Evolutionary conservation across 2,329 filamentous ascomycete species (phyloP).

Genomic region (Talaromyces sp.): DNA sequence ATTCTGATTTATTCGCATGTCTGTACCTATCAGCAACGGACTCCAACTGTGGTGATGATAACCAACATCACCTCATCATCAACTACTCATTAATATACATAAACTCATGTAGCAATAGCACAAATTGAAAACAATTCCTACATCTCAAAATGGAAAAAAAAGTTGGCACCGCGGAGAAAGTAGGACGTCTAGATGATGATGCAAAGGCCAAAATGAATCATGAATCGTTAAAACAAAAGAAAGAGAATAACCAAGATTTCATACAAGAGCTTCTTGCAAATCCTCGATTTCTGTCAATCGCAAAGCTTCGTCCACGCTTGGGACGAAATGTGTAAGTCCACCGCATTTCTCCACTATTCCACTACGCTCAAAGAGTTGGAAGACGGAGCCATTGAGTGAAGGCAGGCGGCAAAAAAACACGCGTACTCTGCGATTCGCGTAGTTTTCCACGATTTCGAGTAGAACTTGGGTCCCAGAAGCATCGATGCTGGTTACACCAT

Average conservation of each 20-base stretch:
- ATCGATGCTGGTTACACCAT: conserved; percentile 92
- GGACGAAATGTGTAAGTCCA: conserved; percentile 71
- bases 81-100: neutral
- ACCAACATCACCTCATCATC: neutral
- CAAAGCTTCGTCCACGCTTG: conserved; percentile 78
- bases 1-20: too few relatives aligned
- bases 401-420: conserved; percentile 54
- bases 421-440: conserved; percentile 66
- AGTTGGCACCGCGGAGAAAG: neutral
- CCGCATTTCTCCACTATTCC: conserved; percentile 83
- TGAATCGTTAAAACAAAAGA: neutral
- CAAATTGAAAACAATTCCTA: neutral
- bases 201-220: neutral
- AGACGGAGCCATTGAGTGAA: conserved; percentile 53
- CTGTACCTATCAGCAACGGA: neutral
- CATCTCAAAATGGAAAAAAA: neutral
- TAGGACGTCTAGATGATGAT: neutral
- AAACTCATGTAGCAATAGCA: neutral
- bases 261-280: conserved; percentile 8
- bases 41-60: too few relatives aligned
- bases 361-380: conserved; percentile 66
- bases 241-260: too few relatives aligned
- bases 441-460: conserved; percentile 77
- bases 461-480: conserved; percentile 90
- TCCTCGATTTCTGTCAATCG: conserved; percentile 71